phyloP scores from a whole-genome alignment of 306 rosid genomes.

The Spatholobus suberectus region DNA sequence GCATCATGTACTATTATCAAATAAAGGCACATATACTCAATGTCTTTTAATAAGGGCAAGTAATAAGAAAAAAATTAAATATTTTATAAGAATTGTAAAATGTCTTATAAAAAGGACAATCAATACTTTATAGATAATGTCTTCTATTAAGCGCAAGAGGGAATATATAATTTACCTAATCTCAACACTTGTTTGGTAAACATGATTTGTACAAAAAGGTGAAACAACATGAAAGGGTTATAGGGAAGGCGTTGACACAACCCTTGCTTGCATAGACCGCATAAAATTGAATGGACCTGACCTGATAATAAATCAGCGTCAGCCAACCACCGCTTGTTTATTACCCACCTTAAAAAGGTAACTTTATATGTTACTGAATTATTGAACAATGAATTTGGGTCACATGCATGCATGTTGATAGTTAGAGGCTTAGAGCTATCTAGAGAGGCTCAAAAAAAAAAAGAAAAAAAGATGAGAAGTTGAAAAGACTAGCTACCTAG shows the following conservation, averaged over 20 bases:
- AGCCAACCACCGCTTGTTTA: conserved; percentile 46
- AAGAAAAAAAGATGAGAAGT: neutral
- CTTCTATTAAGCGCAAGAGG: too few relatives aligned
- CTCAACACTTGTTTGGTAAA: conserved; percentile 13
- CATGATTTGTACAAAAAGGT: conserved; percentile 19
- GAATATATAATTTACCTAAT: neutral
- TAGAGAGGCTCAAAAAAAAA: neutral
- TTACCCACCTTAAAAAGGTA: conserved; percentile 41
- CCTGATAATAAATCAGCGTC: conserved; percentile 49
- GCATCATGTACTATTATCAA: too few relatives aligned
- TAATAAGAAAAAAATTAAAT: too few relatives aligned
- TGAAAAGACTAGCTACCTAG: conserved; percentile 45
- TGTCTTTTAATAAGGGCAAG: too few relatives aligned
- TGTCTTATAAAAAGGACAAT: too few relatives aligned
- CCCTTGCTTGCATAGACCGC: conserved; percentile 67
- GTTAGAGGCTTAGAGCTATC: neutral
- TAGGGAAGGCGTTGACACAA: conserved; percentile 31
- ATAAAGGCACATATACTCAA: too few relatives aligned
- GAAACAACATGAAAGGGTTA: conserved; percentile 30
- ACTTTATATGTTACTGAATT: neutral
- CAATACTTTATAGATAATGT: too few relatives aligned
- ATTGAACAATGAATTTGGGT: neutral
- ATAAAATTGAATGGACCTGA: conserved; percentile 46
- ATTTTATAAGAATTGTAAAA: too few relatives aligned
- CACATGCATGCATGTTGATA: neutral